These are phyloP conservation scores for Colletotrichum musae DNA, from an alignment of 2,329 filamentous ascomycete species.

Conservation along the genomic window DNA sequence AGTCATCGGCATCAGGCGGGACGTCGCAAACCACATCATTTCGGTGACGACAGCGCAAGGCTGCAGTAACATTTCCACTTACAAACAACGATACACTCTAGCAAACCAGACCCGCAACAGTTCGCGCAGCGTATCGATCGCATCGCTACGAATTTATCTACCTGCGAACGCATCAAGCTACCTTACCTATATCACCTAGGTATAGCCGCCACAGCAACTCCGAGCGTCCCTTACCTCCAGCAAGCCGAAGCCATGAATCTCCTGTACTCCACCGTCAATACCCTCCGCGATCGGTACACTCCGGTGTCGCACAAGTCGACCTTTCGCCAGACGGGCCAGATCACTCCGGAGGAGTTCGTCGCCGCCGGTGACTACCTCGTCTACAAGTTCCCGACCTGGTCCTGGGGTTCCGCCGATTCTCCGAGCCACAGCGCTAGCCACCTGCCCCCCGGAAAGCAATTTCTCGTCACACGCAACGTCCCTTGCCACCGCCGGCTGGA, in stretches of 20 bases:
- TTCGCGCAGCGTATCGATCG: background rate
- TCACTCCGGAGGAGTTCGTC: constrained; percentile 97
- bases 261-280: constrained; percentile 93
- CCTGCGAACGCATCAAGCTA: background rate
- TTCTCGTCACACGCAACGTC: constrained; percentile 92
- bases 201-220: background rate
- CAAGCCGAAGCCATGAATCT: constrained; percentile 80
- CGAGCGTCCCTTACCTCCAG: background rate
- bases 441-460: constrained; percentile 93
- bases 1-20: constrained; percentile 40
- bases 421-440: constrained; percentile 83
- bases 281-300: constrained; percentile 90
- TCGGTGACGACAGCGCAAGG: constrained; percentile 13
- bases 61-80: constrained; percentile 3
- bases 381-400: constrained; percentile 99
- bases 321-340: constrained; percentile 93
- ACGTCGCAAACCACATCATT: constrained; percentile 36
- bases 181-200: too few species aligned
- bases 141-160: background rate
- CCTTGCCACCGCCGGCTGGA: constrained; percentile 93
- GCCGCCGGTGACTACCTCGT: constrained; percentile 97
- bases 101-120: background rate
- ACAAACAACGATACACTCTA: constrained; percentile 5
- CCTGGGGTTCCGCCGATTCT: constrained; percentile 92
- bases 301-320: constrained; percentile 92